Evolutionary conservation across 768 basidiomycete species (phyloP), one percentile per base, ranked within the genome.

Genomic region (Leccinum rimulosum): DNA sequence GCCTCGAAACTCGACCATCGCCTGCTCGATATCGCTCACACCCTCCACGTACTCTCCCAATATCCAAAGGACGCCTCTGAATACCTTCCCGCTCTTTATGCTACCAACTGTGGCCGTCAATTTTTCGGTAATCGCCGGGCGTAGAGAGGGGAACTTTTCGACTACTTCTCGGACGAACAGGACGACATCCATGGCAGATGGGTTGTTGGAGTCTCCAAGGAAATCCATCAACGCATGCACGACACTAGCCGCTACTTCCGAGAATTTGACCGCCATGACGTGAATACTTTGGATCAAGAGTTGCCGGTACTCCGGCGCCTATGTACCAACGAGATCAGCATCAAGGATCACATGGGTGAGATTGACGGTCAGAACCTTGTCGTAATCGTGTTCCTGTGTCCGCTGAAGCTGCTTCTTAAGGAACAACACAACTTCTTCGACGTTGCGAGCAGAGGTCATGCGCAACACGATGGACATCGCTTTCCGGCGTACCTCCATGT

Each of bases 221-320:
- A 95, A 95, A 64, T 95, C 91, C 89, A 94, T 91, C 50, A 94
- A 78, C 1, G 91, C 91, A 64, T 97, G 91, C 0, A 98, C 94
- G 47, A 98, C 96, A 61, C 87, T 95, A 1, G 93, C 91, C 6
- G 97, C 96, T 15, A 99, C 91, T 71, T 98, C 96, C 5, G 94
- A 93, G 80, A 97, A 98, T 67, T 90, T 91, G 79, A 98, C 88
- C 3, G 97, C 95, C 66, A 91, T 94, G 54, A 97, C 84, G 71
- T 98, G 97, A 63, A 98, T 99, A 30, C 91, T 94, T 72, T 98
- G 95, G 64, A 99, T 98, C 64, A 99, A 84, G 1, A 98, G 83
- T 69, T 98, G 95, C 27, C 96, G 84, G 75, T 97, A 98, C 72
- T 99, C 97, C 1, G 93, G 81, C 40, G 92, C 91, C 93, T 95